Conservation (phyloP, 805 yeast species). For the Candida gorgasii region DNA sequence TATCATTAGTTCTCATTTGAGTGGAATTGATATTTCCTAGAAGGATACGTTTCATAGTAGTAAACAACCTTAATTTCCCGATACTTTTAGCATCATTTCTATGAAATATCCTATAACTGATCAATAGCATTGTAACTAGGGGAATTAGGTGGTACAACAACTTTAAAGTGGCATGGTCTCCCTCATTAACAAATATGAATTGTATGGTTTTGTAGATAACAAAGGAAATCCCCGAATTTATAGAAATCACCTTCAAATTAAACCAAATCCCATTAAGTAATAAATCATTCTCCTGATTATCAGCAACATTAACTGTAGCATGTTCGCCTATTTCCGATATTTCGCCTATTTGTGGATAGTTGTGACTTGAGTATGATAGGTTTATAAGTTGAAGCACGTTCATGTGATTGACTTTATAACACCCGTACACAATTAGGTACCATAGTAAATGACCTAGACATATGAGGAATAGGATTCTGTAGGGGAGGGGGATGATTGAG, state of each 20-base stretch:
- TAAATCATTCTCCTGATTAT: constrained; percentile 28
- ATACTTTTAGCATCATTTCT: constrained; percentile 28
- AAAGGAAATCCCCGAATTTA: constrained; percentile 19
- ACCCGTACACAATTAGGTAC: constrained; percentile 45
- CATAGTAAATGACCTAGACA: constrained; percentile 56
- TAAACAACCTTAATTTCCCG: constrained; percentile 45
- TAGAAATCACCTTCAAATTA: constrained; percentile 28
- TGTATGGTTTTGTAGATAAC: constrained; percentile 13
- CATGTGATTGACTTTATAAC: constrained; percentile 37
- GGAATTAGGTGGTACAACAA: constrained; percentile 29
- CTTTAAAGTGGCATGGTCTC: constrained; percentile 11
- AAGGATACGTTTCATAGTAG: constrained; percentile 54
- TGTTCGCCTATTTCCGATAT: constrained; percentile 30
- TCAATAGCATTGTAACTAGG: constrained; percentile 33
- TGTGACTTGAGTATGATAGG: constrained; percentile 40
- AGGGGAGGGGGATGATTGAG: constrained; percentile 39
- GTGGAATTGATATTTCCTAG: constrained; percentile 59
- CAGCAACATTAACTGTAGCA: constrained; percentile 32
- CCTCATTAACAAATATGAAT: constrained; percentile 12
- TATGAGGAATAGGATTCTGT: constrained; percentile 48
- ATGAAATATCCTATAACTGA: constrained; percentile 36
- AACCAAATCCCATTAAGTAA: constrained; percentile 36
- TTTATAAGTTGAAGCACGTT: constrained; percentile 48
- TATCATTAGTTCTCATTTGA: constrained; percentile 71
- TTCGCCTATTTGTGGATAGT: constrained; percentile 29